phyloP scores from a whole-genome alignment of 139 green algal genomes.

The Tetradesmus lagerheimii region DNA sequence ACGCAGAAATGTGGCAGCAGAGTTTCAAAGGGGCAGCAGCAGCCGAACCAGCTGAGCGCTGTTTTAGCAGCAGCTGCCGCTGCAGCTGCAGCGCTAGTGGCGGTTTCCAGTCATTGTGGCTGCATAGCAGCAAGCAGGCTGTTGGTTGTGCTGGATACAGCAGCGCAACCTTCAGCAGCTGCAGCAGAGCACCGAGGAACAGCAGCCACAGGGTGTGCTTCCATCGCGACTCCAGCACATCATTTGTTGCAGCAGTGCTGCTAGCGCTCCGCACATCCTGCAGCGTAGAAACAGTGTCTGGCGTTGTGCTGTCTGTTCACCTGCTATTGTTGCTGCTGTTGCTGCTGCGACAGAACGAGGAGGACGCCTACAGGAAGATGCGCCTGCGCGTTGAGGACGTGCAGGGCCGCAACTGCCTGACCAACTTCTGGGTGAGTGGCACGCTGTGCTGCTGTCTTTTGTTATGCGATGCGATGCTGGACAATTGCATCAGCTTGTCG shows the following conservation, averaged over 20 bases:
- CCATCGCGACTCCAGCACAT: not conserved
- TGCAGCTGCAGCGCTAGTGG: too few relatives aligned
- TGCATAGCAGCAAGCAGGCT: too few relatives aligned
- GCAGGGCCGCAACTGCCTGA: conserved; percentile 96
- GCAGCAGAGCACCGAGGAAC: not conserved
- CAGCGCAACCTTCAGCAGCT: not conserved
- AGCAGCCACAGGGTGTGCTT: not conserved
- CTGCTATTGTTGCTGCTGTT: not conserved
- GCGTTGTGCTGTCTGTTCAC: not conserved
- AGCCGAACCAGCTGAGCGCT: not conserved
- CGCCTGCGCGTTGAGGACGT: conserved; percentile 96
- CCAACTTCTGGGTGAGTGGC: conserved; percentile 91
- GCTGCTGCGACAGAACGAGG: conserved; percentile 88
- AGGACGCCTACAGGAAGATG: conserved; percentile 98
- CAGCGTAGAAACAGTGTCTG: not conserved
- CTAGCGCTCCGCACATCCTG: not conserved
- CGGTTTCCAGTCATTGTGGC: too few relatives aligned
- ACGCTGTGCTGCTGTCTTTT: not conserved
- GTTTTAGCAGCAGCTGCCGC: too few relatives aligned
- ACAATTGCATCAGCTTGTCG: too few relatives aligned
- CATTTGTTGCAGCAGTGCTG: too few relatives aligned
- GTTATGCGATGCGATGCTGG: too few relatives aligned
- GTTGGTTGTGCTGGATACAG: not conserved
- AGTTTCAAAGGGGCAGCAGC: not conserved
- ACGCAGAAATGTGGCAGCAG: not conserved